Evolutionary conservation across 176 grass and related monocot species (phyloP).

Genomic region (Triticum urartu): DNA sequence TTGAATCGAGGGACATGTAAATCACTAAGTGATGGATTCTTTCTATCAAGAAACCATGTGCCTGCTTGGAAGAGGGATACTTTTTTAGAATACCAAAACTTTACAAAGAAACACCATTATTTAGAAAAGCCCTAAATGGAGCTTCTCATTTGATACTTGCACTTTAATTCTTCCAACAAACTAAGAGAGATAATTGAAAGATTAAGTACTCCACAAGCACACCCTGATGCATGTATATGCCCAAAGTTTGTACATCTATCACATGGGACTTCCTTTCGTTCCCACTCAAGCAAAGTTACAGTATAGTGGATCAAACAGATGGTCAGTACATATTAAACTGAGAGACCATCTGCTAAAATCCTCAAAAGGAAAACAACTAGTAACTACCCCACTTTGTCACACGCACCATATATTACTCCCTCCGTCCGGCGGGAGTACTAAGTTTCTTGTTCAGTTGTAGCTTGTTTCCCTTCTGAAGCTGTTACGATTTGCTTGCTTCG

Average conservation of each 20-base stretch:
- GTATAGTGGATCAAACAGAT: not conserved
- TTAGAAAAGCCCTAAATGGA: not conserved
- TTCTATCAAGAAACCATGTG: not conserved
- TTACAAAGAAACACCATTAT: not conserved
- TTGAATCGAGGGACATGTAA: not conserved
- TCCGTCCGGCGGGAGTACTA: too few species aligned
- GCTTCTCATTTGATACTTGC: not conserved
- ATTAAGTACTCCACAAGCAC: not conserved
- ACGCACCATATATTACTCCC: not conserved
- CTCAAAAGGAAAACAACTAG: not conserved
- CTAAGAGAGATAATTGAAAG: not conserved
- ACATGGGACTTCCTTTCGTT: not conserved
- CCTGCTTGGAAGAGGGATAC: not conserved
- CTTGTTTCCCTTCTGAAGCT: constrained; percentile 23
- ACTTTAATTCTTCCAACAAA: not conserved
- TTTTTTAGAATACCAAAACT: not conserved
- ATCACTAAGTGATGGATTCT: not conserved
- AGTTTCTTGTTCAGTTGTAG: constrained; percentile 15
- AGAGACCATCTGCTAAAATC: not conserved
- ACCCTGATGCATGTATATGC: not conserved
- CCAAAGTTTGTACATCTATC: not conserved
- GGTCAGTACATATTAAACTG: not conserved
- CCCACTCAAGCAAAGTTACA: not conserved
- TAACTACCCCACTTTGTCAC: not conserved
- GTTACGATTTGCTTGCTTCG: not conserved